Evolutionary conservation across 78 protist species (phyloP).

Genomic region (Polysphondylium violaceum): DNA sequence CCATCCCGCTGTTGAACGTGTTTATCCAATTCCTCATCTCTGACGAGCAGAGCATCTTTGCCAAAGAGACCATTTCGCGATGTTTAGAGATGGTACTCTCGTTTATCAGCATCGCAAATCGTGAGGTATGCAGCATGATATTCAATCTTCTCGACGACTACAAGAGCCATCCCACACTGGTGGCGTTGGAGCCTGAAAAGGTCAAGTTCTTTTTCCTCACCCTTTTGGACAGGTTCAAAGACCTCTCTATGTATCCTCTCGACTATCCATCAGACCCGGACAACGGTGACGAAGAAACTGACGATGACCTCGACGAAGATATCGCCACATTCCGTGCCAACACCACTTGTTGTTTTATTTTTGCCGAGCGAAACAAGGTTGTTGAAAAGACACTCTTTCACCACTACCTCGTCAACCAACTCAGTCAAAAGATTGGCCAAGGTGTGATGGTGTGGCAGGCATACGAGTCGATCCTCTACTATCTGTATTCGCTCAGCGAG

Average conservation of each 20-base stretch:
- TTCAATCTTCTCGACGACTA: slow-evolving; percentile 49
- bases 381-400: not conserved
- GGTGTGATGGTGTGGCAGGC: slow-evolving; percentile 4
- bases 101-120: not conserved
- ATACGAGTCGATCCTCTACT: slow-evolving; percentile 39
- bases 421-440: not conserved
- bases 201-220: slow-evolving; percentile 15
- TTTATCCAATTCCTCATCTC: slow-evolving; percentile 25
- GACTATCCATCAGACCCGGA: not conserved
- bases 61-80: slow-evolving; percentile 5
- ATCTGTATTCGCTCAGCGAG: slow-evolving; percentile 15
- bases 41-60: slow-evolving; percentile 1
- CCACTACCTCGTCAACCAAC: slow-evolving; percentile 16
- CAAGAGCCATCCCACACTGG: slow-evolving; percentile 19
- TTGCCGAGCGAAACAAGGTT: not conserved
- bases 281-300: not conserved
- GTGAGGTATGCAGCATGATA: slow-evolving; percentile 12
- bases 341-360: not conserved
- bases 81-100: slow-evolving; percentile 7
- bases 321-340: not conserved
- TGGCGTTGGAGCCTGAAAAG: not conserved
- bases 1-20: slow-evolving; percentile 32
- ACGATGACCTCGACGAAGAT: slow-evolving; percentile 7
- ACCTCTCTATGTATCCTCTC: slow-evolving; percentile 14
- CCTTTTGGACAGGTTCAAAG: slow-evolving; percentile 1